Evolutionary conservation across 1,139 yeast genomes (phyloP), one percentile per base, ranked within the genome.

Genomic region (Nakaseomyces sp.): DNA sequence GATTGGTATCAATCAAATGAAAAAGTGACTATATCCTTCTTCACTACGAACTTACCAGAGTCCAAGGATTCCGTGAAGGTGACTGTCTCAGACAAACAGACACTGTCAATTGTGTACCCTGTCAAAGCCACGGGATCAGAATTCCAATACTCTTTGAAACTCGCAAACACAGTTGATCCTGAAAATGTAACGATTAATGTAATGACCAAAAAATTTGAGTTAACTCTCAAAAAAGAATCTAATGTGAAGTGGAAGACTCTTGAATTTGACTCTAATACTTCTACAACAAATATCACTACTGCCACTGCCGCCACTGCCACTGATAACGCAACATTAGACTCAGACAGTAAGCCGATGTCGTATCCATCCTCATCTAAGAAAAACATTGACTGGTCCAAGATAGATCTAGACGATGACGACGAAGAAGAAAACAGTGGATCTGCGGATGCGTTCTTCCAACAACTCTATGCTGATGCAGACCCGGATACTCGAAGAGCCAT

Each of bases 401-500:
- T 87, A 47, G 73, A 74, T 26, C 66, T 74, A 2, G 77, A 72
- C 4, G 79, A 72, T 1, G 77, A 68, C 3, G 70, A 66, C 1
- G 73, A 68, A 15, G 68, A 65, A 2, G 62, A 55, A 30, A 51
- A 52, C 8, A 64, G 58, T 2, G 65, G 60, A 8, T 74, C 72
- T 40, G 84, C 83, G 8, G 75, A 80, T 48, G 83, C 73, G 0
- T 88, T 93, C 57, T 91, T 93, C 68, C 74, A 79, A 51, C 72
- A 77, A 49, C 62, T 93, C 10, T 93, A 83, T 65, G 73, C 75
- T 33, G 79, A 75, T 51, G 93, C 95, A 0, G 95, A 88, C 58
- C 94, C 84, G 9, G 96, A 91, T 57, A 82, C 95, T 1, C 72
- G 72, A 53, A 73, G 94, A 46, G 99, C 99, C 1, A 93, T 93